phyloP scores from a whole-genome alignment of 202 grass and related monocot genomes.

The Carex sylvatica region DNA sequence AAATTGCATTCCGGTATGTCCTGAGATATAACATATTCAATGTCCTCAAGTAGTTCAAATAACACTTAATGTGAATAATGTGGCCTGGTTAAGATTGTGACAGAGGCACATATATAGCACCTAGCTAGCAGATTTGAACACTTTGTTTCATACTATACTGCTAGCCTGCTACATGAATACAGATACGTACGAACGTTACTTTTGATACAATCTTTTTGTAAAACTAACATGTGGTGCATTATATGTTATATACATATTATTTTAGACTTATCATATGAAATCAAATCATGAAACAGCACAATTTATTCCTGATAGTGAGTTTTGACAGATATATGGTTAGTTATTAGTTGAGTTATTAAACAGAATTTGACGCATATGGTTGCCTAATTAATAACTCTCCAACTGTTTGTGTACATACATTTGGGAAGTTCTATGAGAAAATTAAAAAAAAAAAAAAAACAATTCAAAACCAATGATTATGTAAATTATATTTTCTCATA shows the following conservation, averaged over 20 bases:
- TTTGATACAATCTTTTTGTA: not conserved
- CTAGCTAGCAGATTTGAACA: too few relatives aligned
- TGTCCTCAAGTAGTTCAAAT: too few relatives aligned
- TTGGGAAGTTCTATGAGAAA: not conserved
- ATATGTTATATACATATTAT: too few relatives aligned
- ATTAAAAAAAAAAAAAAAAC: too few relatives aligned
- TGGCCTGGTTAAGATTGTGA: too few relatives aligned
- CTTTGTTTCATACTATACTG: too few relatives aligned
- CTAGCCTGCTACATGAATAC: not conserved
- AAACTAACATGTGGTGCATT: too few relatives aligned
- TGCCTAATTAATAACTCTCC: not conserved
- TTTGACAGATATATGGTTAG: not conserved
- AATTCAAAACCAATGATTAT: not conserved
- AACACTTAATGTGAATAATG: too few relatives aligned
- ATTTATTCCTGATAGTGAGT: not conserved
- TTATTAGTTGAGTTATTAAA: constrained; percentile 1
- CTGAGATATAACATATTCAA: too few relatives aligned
- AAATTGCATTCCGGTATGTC: too few relatives aligned
- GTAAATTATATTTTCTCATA: too few relatives aligned
- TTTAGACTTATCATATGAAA: not conserved
- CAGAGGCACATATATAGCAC: too few relatives aligned
- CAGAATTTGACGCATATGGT: not conserved
- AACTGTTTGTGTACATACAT: not conserved
- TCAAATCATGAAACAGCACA: not conserved
- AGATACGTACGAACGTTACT: not conserved